Base-by-base conservation (phyloP, 2,329 filamentous ascomycete species). In the Aspergillus amoenus region DNA sequence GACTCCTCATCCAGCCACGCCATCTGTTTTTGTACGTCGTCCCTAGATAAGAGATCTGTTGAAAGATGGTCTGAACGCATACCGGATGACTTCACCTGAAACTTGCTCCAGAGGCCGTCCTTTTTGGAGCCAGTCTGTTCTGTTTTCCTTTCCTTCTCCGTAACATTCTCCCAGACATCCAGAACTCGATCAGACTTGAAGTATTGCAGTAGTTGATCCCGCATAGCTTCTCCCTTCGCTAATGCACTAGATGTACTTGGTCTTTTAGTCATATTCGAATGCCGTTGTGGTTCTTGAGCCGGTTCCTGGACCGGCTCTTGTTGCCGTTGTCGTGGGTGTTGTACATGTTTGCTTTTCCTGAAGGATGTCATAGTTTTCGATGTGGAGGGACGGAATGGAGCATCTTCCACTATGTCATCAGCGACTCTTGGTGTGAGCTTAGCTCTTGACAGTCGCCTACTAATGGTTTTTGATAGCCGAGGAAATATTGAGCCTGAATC, bases 151-250 rank as follows among this genome's bases (percentile, higher is more conserved):
- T 66, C 60, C 32, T 62, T 67, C 18, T 63, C 62, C 21, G 62
- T 57, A 11, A 66, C 60, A 34, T 37, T 64, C 24, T 72, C 70
- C 69, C 69, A 72, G 9, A 66, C 61, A 9, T 73, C 70, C 13
- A 68, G 53, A 15, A 72, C 70, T n/a, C 64, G 66, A 51, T 72
- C 70, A 2, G 69, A 70, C 41, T 68, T 71, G n/a, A 73, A 62
- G 54, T 68, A 70, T 13, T 71, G 68, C 34, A 66, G 62, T 15
- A 73, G 62, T 57, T 73, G 71, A 11, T 66, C 61, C 55, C 68
- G 71, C 66, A 73, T 67, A 5, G 61, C 67, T 8, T 73, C 68
- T 2, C 51, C 58, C 44, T 55, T 61, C 9, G 43, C 22, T n/a
- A 57, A 57, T 34, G 49, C 30, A 57, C 59, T 24, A 17, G 57